phyloP scores from a whole-genome alignment of 164 flowering plant species.

The Tetrastigma voinierianum region DNA sequence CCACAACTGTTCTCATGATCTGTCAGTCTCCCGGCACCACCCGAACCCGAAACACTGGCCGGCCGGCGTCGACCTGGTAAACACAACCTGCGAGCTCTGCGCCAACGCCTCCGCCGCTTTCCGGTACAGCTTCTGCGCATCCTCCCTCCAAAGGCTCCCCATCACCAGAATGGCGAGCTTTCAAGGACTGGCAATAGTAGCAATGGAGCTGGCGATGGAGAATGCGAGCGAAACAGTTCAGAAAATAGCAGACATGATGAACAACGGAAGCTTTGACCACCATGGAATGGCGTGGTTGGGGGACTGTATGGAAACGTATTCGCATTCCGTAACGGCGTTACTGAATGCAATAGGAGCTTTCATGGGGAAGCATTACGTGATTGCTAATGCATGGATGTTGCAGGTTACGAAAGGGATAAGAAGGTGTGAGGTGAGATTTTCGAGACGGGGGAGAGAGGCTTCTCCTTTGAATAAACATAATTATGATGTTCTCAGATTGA shows the following conservation, averaged over 20 bases:
- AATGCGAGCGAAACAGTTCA: constrained; percentile 31
- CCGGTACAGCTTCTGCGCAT: constrained; percentile 12
- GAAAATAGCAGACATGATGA: constrained; percentile 16
- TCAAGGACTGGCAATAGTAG: constrained; percentile 33
- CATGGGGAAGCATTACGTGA: constrained; percentile 7
- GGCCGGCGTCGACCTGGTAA: constrained; percentile 15
- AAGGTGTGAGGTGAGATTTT: constrained; percentile 40
- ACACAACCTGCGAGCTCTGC: constrained; percentile 34
- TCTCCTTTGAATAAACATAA: constrained; percentile 42
- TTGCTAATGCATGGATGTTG: constrained; percentile 25
- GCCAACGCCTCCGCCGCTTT: constrained; percentile 13
- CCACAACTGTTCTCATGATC: not conserved
- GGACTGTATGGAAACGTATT: constrained; percentile 39
- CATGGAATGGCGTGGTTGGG: constrained; percentile 15
- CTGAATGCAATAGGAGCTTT: constrained; percentile 23
- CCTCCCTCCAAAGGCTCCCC: constrained; percentile 23
- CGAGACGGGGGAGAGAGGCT: constrained; percentile 11
- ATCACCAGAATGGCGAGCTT: constrained; percentile 27
- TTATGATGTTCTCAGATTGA: constrained; percentile 26
- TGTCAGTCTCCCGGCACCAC: no score
- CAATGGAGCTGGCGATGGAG: constrained; percentile 34
- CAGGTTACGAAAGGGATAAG: constrained; percentile 32
- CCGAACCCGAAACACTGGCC: not conserved
- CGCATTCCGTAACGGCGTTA: constrained; percentile 20
- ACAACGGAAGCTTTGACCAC: constrained; percentile 6